Base-by-base conservation (phyloP, 345 rosid genomes). In the Pugionium cornutum region DNA sequence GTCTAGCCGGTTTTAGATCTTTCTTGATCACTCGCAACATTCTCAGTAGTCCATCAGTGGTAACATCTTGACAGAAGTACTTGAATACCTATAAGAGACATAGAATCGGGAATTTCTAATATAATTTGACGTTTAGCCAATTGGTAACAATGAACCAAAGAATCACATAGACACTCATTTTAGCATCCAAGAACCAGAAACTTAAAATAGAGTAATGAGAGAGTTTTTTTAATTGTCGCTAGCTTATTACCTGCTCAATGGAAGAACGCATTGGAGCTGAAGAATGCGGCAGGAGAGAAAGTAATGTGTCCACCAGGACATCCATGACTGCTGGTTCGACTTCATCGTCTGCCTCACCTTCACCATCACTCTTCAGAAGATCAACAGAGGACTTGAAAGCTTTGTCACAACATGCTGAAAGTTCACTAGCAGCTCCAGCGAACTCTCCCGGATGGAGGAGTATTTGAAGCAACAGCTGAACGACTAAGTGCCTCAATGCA, bases 1-100 rank as follows among this genome's bases (percentile, higher is more conserved):
- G 96, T 77, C 99, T 84, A 68, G 88, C 81, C 7, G 99, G 96
- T 77, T 86, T 90, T 70, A 95, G 70, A 70, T 88, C 97, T 77
- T 82, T 94, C 82, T 87, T 90, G 66, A 94, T 82, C 70, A 94
- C 84, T 39, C 87, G 87, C 70, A 94, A 68, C 97, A 94, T 91
- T 59, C 83, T 86, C 63, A 84, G 77, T 63, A 94, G 77, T 54
- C 91, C 95, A 48, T 85, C 89, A n/a, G 67, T 83, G 37, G 92
- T 88, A 55, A 88, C 84, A 53, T 94, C 85, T 36, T 73, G 64
- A 74, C 92, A 85, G 78, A 94, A 90, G 79, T 75, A 69, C 76
- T 82, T 94, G 77, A 94, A 94, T 76, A 91, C 95, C 97, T 94
- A 76, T 58, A 60, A 76, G 28, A 27, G 58, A 56, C 45, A 67